Evolutionary conservation across 345 rosid genomes (phyloP).

Genomic region (Arabidopsis suecica): DNA sequence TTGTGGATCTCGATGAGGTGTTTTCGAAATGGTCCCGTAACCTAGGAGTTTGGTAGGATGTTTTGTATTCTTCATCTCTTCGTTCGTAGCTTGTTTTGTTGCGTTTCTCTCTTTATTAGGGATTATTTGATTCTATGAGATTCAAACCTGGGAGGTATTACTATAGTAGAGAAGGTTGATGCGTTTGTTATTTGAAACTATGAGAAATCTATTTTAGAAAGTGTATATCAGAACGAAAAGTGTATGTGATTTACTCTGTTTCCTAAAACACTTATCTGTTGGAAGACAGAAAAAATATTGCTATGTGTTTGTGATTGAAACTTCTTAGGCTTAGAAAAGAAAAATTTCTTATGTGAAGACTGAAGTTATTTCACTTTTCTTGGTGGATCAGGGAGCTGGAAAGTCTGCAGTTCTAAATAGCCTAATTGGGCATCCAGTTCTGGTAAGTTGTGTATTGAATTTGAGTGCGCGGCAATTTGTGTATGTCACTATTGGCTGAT

Average conservation of each 20-base stretch:
- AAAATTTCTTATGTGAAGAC: neutral
- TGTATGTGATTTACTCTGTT: conserved; percentile 7
- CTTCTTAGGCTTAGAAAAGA: neutral
- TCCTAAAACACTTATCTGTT: neutral
- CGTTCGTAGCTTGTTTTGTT: conserved; percentile 11
- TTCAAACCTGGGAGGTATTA: neutral
- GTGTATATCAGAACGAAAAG: conserved; percentile 10
- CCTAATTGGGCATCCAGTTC: conserved; percentile 86
- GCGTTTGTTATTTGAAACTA: conserved; percentile 12
- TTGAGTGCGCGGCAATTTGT: conserved; percentile 7
- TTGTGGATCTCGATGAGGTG: conserved; percentile 45
- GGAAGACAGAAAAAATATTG: neutral
- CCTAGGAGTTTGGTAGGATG: conserved; percentile 35
- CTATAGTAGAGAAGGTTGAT: conserved; percentile 27
- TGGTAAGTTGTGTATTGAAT: conserved; percentile 60
- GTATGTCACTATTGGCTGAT: conserved; percentile 10
- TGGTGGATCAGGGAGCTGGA: conserved; percentile 76
- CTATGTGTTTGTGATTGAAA: conserved; percentile 1
- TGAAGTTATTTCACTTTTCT: conserved; percentile 16
- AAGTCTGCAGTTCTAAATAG: conserved; percentile 96
- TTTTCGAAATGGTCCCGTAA: conserved; percentile 14
- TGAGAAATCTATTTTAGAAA: conserved; percentile 11
- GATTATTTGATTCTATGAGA: conserved; percentile 9
- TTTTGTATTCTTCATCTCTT: neutral
- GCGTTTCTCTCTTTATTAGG: neutral